phyloP scores from a whole-genome alignment of 2,329 filamentous ascomycete genomes.

The Stachybotrys chartarum region DNA sequence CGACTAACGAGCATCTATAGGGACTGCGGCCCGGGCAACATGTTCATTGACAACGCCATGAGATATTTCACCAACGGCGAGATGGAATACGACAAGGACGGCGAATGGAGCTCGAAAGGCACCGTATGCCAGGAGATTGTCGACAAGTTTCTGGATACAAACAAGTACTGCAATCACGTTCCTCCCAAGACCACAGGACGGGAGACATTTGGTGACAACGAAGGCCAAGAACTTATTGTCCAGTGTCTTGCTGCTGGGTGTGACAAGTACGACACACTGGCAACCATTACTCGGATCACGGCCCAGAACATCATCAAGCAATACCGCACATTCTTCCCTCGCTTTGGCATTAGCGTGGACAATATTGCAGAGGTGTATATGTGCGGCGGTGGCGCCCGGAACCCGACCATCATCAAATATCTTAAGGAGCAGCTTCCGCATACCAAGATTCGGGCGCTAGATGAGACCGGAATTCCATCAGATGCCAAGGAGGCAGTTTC shows the following conservation, averaged over 20 bases:
- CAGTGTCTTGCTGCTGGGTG: conserved; percentile 35
- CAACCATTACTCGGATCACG: conserved; percentile 52
- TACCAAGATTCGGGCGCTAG: conserved; percentile 41
- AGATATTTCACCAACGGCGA: conserved; percentile 44
- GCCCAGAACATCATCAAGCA: conserved; percentile 48
- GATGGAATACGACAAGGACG: conserved; percentile 43
- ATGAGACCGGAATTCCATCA: conserved; percentile 47
- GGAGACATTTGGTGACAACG: conserved; percentile 51
- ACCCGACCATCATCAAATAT: conserved; percentile 46
- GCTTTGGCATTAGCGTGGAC: conserved; percentile 17
- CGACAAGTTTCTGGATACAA: conserved; percentile 35
- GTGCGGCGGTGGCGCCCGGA: conserved; percentile 49
- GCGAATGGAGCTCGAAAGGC: conserved; percentile 40
- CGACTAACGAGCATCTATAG: background rate
- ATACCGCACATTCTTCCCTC: conserved; percentile 36
- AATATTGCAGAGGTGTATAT: conserved; percentile 47
- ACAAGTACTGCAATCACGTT: conserved; percentile 40
- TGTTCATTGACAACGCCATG: conserved; percentile 49
- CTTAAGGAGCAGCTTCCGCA: conserved; percentile 40
- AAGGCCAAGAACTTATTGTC: conserved; percentile 43
- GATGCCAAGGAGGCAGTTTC: conserved; percentile 41
- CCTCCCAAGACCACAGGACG: conserved; percentile 51
- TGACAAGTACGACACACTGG: conserved; percentile 43
- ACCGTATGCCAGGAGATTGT: conserved; percentile 42
- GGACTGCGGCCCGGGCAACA: conserved; percentile 40